Evolutionary conservation across 495 filamentous ascomycete species (phyloP).

Genomic region (Lichina pygmaea): DNA sequence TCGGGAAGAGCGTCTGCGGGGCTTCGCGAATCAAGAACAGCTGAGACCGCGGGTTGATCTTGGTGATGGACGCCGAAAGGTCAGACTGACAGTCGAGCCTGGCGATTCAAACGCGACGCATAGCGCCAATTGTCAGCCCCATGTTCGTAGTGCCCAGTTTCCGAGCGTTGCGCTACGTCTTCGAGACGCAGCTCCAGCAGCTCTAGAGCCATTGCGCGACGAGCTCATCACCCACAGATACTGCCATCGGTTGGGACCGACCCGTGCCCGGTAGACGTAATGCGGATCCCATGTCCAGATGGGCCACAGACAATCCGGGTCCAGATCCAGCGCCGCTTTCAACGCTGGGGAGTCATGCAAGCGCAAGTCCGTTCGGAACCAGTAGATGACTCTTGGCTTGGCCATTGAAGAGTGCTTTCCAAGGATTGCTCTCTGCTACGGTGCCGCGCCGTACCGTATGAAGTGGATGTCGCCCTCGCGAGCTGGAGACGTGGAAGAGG

Average conservation of each 20-base stretch:
- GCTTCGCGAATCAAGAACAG: conserved; percentile 40
- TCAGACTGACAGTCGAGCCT: conserved; percentile 38
- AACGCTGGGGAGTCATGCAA: conserved; percentile 46
- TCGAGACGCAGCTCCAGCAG: too few relatives aligned
- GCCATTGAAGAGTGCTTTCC: not conserved
- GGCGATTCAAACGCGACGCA: not conserved
- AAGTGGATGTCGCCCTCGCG: too few relatives aligned
- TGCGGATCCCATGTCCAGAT: conserved; percentile 50
- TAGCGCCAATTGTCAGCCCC: not conserved
- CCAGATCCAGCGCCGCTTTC: conserved; percentile 31
- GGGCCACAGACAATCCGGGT: conserved; percentile 32
- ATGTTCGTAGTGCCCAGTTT: too few relatives aligned
- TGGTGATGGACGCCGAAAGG: conserved; percentile 29
- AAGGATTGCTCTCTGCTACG: not conserved
- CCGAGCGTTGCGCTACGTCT: too few relatives aligned
- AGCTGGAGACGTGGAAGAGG: too few relatives aligned
- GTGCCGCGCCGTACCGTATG: too few relatives aligned
- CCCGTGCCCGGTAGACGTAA: conserved; percentile 40
- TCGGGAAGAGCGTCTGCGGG: conserved; percentile 35
- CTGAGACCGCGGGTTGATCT: conserved; percentile 34
- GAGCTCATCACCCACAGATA: conserved; percentile 18
- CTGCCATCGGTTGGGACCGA: conserved; percentile 38
- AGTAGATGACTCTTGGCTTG: conserved; percentile 36
- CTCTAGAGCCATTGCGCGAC: too few relatives aligned
- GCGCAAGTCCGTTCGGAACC: conserved; percentile 47